Conservation (phyloP, 768 basidiomycete genomes). For the Xanthoconium stramineum region DNA sequence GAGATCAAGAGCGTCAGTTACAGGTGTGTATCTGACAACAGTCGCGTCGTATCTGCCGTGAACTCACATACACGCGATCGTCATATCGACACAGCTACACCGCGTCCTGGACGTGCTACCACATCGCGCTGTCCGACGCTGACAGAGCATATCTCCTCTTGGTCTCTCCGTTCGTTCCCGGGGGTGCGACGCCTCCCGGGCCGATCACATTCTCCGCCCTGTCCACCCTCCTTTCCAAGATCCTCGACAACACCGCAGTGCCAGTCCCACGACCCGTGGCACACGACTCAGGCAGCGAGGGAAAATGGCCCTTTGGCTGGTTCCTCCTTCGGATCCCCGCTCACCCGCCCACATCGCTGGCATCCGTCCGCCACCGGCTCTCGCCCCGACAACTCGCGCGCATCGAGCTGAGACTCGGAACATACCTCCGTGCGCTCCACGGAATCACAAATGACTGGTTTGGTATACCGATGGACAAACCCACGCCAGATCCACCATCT, state of each 20-base stretch:
- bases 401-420: slow-evolving; percentile 61
- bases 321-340: slow-evolving; percentile 34
- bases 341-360: slow-evolving; percentile 32
- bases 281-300: slow-evolving; percentile 40
- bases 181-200: background rate
- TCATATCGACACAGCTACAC: slow-evolving; percentile 27
- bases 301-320: slow-evolving; percentile 24
- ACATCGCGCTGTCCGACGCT: slow-evolving; percentile 22
- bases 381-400: slow-evolving; percentile 39
- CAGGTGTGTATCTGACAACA: slow-evolving; percentile 23
- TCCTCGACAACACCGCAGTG: slow-evolving; percentile 44
- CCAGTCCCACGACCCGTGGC: slow-evolving; percentile 46
- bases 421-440: slow-evolving; percentile 62
- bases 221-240: slow-evolving; percentile 38
- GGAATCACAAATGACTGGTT: slow-evolving; percentile 76
- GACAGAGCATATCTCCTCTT: slow-evolving; percentile 29
- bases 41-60: background rate
- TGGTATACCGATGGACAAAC: slow-evolving; percentile 44
- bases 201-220: slow-evolving; percentile 34
- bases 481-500: slow-evolving; percentile 32
- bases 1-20: slow-evolving; percentile 26
- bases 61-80: background rate
- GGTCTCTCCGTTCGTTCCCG: slow-evolving; percentile 4
- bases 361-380: slow-evolving; percentile 35
- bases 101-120: slow-evolving; percentile 24